Evolutionary conservation across 305 asterid genomes (phyloP), one percentile per base, ranked within the genome.

Genomic region (Caryopteris hybrid): DNA sequence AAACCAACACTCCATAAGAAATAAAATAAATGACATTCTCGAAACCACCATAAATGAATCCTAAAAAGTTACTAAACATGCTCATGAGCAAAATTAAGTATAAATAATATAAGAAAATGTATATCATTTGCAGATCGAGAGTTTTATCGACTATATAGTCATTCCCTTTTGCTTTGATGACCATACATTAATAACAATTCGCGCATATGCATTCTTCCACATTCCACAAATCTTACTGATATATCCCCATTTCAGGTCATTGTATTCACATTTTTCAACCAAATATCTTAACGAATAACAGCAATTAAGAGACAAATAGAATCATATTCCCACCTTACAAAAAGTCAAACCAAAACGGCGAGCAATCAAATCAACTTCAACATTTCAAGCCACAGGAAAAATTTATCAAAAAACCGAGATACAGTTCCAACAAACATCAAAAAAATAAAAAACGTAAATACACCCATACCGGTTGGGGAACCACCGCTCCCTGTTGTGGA

Each of bases 391-490:
- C 36, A 55, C 5, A 29, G n/a, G 29, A 70, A 16, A 38, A 17
- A 38, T 27, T 12, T 16, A 46, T 29, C 17, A 1, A 38, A 16
- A 38, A 18, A 25, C 33, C n/a, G 21, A 48, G 12, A 43, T 33
- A 0, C 1, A 60, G 38, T 20, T 16, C 41, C 3, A 33, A 9
- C 2, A 46, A 11, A 10, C 55, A 10, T 14, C 5, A 0, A 57
- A 74, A 61, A 23, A 22, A 53, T 23, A 54, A 31, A 29, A 0
- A 3, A 43, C n/a, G n/a, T n/a, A 61, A 14, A 27, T 21, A 64
- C 33, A 66, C 11, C 2, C 66, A 58, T 78, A 81, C 86, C 83
- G 76, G 74, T 23, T 76, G 86, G 25, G 73, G 79, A 68, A 64
- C 76, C 69, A 66, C 46, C 70, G 70, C 61, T 33, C 56, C 77